A percentile compares a stretch with the other conserved stretches of the same genome.
Conservation (phyloP, 2,329 filamentous ascomycete genomes). For the Venturia pyrina region DNA sequence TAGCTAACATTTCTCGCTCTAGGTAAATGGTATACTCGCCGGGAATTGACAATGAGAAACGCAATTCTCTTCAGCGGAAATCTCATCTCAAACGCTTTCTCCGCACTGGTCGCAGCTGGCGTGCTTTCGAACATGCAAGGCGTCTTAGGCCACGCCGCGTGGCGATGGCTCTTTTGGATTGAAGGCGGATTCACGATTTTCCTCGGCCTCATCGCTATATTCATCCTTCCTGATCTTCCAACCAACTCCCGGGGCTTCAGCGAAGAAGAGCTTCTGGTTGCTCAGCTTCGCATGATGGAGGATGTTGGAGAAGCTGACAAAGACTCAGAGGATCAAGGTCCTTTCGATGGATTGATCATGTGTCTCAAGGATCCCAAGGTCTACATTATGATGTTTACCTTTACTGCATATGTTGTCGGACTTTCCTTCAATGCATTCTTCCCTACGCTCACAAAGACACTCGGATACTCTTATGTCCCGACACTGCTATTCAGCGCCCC, state of each 20-base stretch:
- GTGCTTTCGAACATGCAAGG: constrained; percentile 58
- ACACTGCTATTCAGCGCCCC: constrained; percentile 45
- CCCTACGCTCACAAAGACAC: constrained; percentile 27
- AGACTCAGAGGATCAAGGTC: constrained; percentile 21
- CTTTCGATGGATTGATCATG: constrained; percentile 29
- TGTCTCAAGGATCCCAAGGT: constrained; percentile 31
- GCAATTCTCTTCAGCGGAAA: constrained; percentile 58
- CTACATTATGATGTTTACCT: constrained; percentile 29
- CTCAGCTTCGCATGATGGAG: constrained; percentile 24
- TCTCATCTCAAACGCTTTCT: constrained; percentile 62
- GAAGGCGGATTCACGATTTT: constrained; percentile 58
- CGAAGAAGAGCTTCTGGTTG: constrained; percentile 25
- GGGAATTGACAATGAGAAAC: constrained; percentile 56
- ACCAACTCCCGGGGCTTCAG: constrained; percentile 32
- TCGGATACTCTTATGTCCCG: constrained; percentile 30
- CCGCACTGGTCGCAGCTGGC: constrained; percentile 46
- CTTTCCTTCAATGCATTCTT: constrained; percentile 26
- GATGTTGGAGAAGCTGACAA: constrained; percentile 30
- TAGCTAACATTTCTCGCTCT: constrained; percentile 36
- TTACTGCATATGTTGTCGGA: constrained; percentile 27
- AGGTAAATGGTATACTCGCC: constrained; percentile 57
- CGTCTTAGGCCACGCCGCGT: constrained; percentile 45
- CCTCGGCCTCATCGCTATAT: constrained; percentile 47
- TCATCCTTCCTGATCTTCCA: constrained; percentile 58
- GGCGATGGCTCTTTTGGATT: constrained; percentile 62